Evolutionary conservation across 2,329 filamentous ascomycete genomes (phyloP).

Genomic region (Phialocephala subalpina): DNA sequence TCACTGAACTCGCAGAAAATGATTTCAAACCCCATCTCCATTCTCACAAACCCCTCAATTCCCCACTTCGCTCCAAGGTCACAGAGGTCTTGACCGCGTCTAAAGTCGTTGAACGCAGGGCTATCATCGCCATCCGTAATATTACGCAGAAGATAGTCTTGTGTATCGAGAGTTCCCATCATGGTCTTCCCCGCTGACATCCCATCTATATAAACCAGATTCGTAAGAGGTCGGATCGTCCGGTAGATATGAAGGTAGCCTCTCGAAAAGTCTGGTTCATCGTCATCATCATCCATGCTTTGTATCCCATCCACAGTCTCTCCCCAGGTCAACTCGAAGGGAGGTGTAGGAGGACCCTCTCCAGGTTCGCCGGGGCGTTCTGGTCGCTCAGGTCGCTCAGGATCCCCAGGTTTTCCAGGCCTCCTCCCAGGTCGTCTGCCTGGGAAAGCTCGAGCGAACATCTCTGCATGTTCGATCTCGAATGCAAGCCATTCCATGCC

Average conservation of each 20-base stretch:
- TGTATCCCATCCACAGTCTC: conserved; percentile 9
- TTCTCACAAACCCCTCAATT: conserved; percentile 70
- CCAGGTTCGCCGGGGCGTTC: too few relatives aligned
- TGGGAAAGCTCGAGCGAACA: conserved; percentile 58
- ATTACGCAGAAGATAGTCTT: conserved; percentile 6
- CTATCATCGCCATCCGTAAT: neutral
- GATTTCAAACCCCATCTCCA: conserved; percentile 75
- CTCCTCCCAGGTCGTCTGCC: conserved; percentile 8
- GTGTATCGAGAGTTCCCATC: conserved; percentile 13
- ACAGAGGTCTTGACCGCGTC: conserved; percentile 50
- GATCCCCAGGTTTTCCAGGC: conserved; percentile 15
- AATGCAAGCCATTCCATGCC: conserved; percentile 78
- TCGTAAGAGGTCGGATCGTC: neutral
- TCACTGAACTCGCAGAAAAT: conserved; percentile 69
- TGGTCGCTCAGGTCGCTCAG: too few relatives aligned
- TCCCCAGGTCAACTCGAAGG: conserved; percentile 7
- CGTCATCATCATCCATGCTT: conserved; percentile 11
- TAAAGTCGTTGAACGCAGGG: neutral
- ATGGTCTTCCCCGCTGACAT: conserved; percentile 13
- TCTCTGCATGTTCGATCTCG: conserved; percentile 75
- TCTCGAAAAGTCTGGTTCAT: conserved; percentile 9
- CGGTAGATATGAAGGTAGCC: conserved; percentile 16
- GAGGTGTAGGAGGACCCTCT: too few relatives aligned
- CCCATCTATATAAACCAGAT: conserved; percentile 5
- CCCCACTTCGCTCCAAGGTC: conserved; percentile 59